Evolutionary conservation across 2,329 filamentous ascomycete species (phyloP), one percentile per base, ranked within the genome.

Genomic region (Metarhizium album): DNA sequence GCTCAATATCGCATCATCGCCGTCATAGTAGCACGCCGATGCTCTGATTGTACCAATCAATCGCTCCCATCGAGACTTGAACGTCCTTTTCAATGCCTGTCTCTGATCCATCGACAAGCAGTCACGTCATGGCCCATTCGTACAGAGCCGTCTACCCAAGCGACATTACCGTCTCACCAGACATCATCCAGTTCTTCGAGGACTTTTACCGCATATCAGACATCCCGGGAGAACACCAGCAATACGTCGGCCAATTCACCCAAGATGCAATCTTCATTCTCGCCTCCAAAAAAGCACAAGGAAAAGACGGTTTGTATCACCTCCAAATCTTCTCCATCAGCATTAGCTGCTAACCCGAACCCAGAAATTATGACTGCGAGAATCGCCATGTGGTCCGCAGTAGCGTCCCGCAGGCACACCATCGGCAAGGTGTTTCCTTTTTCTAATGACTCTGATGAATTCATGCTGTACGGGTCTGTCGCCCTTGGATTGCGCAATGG

Each of bases 401-500:
- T 67, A 16, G 51, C 52, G 3, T 54, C 58, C 3, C 60, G 65
- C 11, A 56, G 57, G 31, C 66, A 68, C 53, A 54, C 57, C 0
- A 50, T 67, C 16, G 47, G 51, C 45, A 62, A 64, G 45, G 54
- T 66, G 11, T 67, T 66, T 40, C 60, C 62, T 1, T 66, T 62
- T 38, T 60, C 59, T 1, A 46, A 49, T 5, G 54, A 56, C 4
- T 47, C 59, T 3, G 55, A 56, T 8, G 62, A 66, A 33, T 59
- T 65, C 22, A 66, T 67, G 63, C 57, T 68, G 8, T 60, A 63
- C 40, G 66, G 66, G 1, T 45, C 47, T 2, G 64, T 68, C 18
- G 55, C 58, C 8, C 56, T 65, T 31, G 59, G 54, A 2, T 50
- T 62, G 8, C 59, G 59, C 46, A 57, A 53, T 1, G 65, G 64